Percentiles rank a stretch among this genome's conserved stretches.
Conservation (phyloP, 495 filamentous ascomycete species). For the Hypoxylon perforatum region DNA sequence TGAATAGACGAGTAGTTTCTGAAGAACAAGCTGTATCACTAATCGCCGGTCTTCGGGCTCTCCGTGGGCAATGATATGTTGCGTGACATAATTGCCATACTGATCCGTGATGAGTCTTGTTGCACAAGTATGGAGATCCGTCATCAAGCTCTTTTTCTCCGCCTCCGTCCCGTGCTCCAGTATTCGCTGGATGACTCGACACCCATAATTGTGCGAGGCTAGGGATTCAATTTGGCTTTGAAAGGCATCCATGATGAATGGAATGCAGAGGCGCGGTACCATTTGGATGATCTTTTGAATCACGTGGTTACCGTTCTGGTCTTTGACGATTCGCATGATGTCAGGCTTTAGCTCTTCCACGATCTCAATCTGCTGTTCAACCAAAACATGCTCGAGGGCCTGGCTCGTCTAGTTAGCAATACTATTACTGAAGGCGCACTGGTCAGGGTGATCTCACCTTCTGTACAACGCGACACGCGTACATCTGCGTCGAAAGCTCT, state of each 20-base stretch:
- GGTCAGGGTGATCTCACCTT: conserved; percentile 66
- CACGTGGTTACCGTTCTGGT: conserved; percentile 97
- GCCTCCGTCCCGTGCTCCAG: conserved; percentile 83
- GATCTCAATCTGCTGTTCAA: conserved; percentile 87
- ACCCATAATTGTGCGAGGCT: conserved; percentile 86
- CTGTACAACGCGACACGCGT: conserved; percentile 95
- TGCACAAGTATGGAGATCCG: conserved; percentile 81
- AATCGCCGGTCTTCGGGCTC: conserved; percentile 76
- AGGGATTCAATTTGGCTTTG: conserved; percentile 80
- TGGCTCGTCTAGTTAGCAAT: conserved; percentile 47
- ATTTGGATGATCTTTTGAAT: conserved; percentile 95
- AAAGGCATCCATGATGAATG: conserved; percentile 90
- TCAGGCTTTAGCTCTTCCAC: conserved; percentile 85
- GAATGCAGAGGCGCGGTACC: conserved; percentile 82
- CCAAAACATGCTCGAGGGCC: conserved; percentile 92
- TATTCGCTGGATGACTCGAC: conserved; percentile 93
- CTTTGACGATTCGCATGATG: conserved; percentile 82
- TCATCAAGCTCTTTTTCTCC: conserved; percentile 76
- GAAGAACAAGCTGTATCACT: conserved; percentile 79
- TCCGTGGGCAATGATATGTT: conserved; percentile 91
- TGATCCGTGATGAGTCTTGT: conserved; percentile 82
- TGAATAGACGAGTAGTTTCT: conserved; percentile 76
- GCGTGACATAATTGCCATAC: conserved; percentile 96
- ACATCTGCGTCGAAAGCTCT: conserved; percentile 86
- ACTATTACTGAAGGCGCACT: neutral